Conservation (phyloP, 345 rosid genomes). For the Brassica juncea region DNA sequence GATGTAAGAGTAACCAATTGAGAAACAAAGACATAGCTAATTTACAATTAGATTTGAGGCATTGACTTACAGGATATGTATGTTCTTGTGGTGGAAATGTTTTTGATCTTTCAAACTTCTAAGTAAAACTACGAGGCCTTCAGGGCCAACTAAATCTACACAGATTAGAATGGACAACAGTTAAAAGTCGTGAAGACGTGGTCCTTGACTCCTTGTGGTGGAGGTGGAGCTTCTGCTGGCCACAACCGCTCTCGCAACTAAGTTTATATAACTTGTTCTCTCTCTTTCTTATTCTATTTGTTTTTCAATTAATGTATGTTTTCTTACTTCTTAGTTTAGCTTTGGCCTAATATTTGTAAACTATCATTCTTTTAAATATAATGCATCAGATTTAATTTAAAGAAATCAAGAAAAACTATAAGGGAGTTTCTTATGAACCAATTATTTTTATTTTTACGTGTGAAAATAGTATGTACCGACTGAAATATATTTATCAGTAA, state of each 20-base stretch:
- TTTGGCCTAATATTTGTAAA: neutral
- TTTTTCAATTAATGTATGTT: neutral
- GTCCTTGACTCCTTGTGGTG: neutral
- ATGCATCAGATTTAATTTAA: no score
- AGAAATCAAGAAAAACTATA: no score
- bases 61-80: constrained; percentile 1
- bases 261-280: neutral
- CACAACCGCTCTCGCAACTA: neutral
- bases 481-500: no score
- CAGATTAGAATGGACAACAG: neutral
- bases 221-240: neutral
- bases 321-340: neutral
- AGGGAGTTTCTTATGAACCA: no score
- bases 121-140: neutral
- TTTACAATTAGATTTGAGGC: neutral
- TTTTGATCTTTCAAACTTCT: neutral
- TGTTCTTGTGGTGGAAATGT: neutral
- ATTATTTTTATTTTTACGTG: no score
- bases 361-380: no score
- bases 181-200: neutral
- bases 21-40: neutral
- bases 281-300: neutral
- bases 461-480: no score
- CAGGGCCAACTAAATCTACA: neutral
- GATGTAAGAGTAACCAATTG: neutral